These are phyloP conservation scores for Aegle marmelos DNA, from an alignment of 345 rosid species.

Conservation along the genomic window DNA sequence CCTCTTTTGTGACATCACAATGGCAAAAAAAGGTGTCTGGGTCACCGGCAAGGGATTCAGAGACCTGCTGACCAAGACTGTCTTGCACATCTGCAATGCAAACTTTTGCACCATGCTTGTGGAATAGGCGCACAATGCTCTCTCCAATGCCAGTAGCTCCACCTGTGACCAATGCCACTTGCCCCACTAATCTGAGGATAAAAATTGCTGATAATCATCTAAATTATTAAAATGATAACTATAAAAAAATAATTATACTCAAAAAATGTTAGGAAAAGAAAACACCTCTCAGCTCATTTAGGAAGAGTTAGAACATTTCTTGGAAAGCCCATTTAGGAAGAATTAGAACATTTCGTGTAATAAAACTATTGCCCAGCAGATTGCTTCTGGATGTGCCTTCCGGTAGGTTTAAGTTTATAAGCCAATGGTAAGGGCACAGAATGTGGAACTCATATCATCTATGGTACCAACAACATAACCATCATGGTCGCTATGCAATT, in stretches of 20 bases:
- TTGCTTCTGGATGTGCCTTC: background rate
- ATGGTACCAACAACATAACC: too few relatives aligned
- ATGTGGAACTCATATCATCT: background rate
- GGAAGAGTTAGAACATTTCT: too few relatives aligned
- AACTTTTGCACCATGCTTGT: constrained; percentile 76
- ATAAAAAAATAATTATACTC: background rate
- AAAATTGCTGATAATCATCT: background rate
- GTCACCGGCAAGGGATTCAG: constrained; percentile 44
- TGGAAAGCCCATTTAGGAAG: too few relatives aligned
- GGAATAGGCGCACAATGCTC: constrained; percentile 67
- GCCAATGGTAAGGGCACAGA: background rate
- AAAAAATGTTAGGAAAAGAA: too few relatives aligned
- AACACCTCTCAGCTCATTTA: too few relatives aligned
- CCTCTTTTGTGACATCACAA: constrained; percentile 73
- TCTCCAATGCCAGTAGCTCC: constrained; percentile 94
- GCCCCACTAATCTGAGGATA: constrained; percentile 52
- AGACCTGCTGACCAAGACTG: constrained; percentile 44
- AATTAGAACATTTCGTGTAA: too few relatives aligned
- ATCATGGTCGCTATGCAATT: too few relatives aligned
- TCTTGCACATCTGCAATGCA: constrained; percentile 75
- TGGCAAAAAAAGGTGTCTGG: constrained; percentile 46
- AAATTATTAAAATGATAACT: background rate
- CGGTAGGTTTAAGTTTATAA: background rate
- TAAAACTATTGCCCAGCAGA: background rate
- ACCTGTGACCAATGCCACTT: constrained; percentile 80